Percentiles rank a stretch among this genome's conserved stretches.
Conservation (phyloP, 192 early-diverging fungal genomes). For the Entomortierella chlamydospora region DNA sequence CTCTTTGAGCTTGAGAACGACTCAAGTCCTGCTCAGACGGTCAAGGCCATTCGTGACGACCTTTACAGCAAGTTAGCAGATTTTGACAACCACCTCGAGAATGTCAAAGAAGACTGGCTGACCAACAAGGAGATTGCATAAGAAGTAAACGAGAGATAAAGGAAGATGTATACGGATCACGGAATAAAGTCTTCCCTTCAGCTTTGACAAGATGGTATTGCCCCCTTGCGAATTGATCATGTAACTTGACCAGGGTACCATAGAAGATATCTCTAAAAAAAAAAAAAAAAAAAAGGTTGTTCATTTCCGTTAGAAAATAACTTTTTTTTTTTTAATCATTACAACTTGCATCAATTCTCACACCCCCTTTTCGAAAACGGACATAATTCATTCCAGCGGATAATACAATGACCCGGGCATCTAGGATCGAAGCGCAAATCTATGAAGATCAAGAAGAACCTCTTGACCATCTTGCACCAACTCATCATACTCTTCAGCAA, state of each 20-base stretch:
- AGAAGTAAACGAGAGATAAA: background rate
- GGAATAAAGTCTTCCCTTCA: too few species aligned
- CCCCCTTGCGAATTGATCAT: too few species aligned
- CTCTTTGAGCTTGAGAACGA: conserved; percentile 50
- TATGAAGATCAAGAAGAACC: conserved; percentile 11
- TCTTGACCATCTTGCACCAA: too few species aligned
- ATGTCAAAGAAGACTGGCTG: conserved; percentile 74
- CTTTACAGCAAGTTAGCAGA: conserved; percentile 65
- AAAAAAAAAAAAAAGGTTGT: too few species aligned
- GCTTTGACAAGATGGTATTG: too few species aligned
- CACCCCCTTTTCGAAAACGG: too few species aligned
- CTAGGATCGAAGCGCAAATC: background rate
- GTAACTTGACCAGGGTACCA: too few species aligned
- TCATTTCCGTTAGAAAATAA: too few species aligned
- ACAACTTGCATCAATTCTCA: too few species aligned
- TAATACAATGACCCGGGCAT: background rate
- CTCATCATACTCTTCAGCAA: background rate
- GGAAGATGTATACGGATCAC: too few species aligned
- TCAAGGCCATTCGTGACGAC: conserved; percentile 54
- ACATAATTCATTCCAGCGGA: background rate
- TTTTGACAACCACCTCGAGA: conserved; percentile 78
- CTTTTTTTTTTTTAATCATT: too few species aligned
- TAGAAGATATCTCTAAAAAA: too few species aligned
- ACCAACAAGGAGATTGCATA: conserved; percentile 49
- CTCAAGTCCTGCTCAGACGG: conserved; percentile 26